These are phyloP conservation scores for Xenosphaeropsis pyriputrescens DNA, from an alignment of 2,329 filamentous ascomycete species.

Conservation along the genomic window DNA sequence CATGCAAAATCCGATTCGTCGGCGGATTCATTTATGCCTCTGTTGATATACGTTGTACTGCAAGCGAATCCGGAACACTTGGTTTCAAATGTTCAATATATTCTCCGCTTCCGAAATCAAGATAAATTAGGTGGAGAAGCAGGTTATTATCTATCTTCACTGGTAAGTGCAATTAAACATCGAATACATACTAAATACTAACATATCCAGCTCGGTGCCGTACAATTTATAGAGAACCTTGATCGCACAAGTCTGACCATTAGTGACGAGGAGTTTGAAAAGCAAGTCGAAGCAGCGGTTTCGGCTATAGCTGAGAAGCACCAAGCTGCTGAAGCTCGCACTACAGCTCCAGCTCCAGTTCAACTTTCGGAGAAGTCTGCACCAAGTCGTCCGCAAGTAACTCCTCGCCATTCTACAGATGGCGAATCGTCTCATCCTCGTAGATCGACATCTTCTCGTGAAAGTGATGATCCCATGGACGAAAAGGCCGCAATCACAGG, in stretches of 20 bases:
- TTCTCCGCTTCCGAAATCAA: constrained; percentile 89
- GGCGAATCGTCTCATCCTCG: constrained; percentile 41
- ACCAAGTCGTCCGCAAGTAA: constrained; percentile 38
- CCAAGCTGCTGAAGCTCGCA: constrained; percentile 35
- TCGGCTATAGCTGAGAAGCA: constrained; percentile 92
- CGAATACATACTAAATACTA: constrained; percentile 3
- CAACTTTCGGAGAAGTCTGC: constrained; percentile 28
- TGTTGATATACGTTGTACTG: constrained; percentile 90
- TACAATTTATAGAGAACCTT: constrained; percentile 93
- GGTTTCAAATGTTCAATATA: constrained; percentile 97
- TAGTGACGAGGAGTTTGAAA: constrained; percentile 87
- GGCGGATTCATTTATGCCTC: constrained; percentile 87
- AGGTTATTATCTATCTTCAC: constrained; percentile 90
- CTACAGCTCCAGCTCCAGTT: constrained; percentile 18
- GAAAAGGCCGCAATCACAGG: constrained; percentile 74
- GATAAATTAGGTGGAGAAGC: constrained; percentile 96
- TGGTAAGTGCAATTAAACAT: constrained; percentile 35
- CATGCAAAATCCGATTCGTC: constrained; percentile 90
- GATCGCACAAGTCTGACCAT: constrained; percentile 90
- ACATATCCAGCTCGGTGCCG: constrained; percentile 59
- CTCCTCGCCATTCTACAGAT: constrained; percentile 42
- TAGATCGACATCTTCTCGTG: constrained; percentile 36
- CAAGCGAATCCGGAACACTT: constrained; percentile 91
- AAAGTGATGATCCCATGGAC: constrained; percentile 37
- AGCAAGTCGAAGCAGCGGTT: constrained; percentile 90